A percentile compares a stretch with the other conserved stretches of the same genome.
These are phyloP conservation scores for Candida silvicultrix DNA, from an alignment of 805 yeast genomes.

Conservation along the genomic window DNA sequence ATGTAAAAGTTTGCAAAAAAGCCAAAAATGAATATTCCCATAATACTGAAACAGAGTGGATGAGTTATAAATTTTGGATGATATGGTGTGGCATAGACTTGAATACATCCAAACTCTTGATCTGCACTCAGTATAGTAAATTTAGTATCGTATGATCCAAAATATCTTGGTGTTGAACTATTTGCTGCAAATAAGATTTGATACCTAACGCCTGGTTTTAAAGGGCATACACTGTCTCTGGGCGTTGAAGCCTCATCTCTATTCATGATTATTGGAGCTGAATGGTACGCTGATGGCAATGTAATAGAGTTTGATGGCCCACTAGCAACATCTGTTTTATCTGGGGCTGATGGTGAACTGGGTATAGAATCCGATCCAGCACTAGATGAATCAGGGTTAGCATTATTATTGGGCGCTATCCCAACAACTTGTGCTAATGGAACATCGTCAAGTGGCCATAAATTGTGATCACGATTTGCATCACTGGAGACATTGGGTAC, in stretches of 20 bases:
- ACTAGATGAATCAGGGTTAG: too few relatives aligned
- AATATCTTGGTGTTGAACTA: conserved; percentile 21
- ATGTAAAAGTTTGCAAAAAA: conserved; percentile 28
- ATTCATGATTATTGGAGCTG: neutral
- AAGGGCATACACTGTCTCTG: conserved; percentile 22
- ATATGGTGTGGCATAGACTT: conserved; percentile 43
- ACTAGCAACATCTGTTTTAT: too few relatives aligned
- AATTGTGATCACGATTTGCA: neutral
- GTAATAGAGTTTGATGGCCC: too few relatives aligned
- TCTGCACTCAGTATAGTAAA: conserved; percentile 38
- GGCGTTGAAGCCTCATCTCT: neutral
- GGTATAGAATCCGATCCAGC: too few relatives aligned
- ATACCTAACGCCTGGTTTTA: conserved; percentile 19
- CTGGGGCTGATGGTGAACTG: too few relatives aligned
- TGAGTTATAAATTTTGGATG: conserved; percentile 30
- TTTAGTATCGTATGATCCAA: conserved; percentile 40
- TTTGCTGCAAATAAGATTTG: conserved; percentile 18
- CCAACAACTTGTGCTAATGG: neutral
- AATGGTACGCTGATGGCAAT: neutral
- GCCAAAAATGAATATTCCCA: conserved; percentile 35
- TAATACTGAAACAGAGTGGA: conserved; percentile 32
- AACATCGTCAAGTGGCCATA: neutral
- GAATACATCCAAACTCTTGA: conserved; percentile 39
- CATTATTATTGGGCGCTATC: neutral
- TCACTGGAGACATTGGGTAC: conserved; percentile 2